Evolutionary conservation across 2,329 filamentous ascomycete species (phyloP), one percentile per base, ranked within the genome.

Genomic region (Fusarium miscanthi): DNA sequence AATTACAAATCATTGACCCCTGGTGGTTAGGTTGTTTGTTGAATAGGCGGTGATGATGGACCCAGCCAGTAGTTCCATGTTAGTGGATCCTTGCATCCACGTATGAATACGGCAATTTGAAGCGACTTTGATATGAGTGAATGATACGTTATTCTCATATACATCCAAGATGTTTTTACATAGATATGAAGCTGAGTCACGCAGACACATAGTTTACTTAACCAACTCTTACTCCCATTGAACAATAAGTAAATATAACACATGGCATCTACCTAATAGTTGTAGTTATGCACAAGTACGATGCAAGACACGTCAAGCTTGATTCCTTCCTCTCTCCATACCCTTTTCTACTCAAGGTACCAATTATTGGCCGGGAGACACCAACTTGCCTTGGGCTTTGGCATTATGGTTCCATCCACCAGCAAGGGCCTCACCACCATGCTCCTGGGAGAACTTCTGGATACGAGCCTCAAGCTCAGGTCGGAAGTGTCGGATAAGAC

Each of bases 401-500:
- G 94, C 86, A 81, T 93, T 87, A 71, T 93, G 92, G 73, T 89
- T 86, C 95, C 95, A 98, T 66, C 96, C 96, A 81, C 96, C 96
- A 73, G 94, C 95, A 80, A 95, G 86, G 48, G 94, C 87, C 78
- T 90, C 83, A 40, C 93, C 93, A 69, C 94, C 94, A 70, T 89
- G 84, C 85, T 92, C 87, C 80, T 90, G 82, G 25, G 93, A 89
- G 81, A 93, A 96, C 77, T 94, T 90, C 81, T 91, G 88, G 88
- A 99, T 97, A 77, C 95, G 90, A 58, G 92, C 93, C 88, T 98
- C 95, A 57, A 99, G 87, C 85, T 99, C 95, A 48, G 95, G 96
- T 78, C 96, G 90, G 89, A 99, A 99, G 86, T 99, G 96, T 80
- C 96, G 92, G 84, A 99, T 99, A 68, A 99, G 89, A 82, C 96